Percentiles rank a stretch among this genome's conserved stretches.
Evolutionary conservation across 2,329 filamentous ascomycete genomes (phyloP).

Genomic region (Gyromitra esculenta): DNA sequence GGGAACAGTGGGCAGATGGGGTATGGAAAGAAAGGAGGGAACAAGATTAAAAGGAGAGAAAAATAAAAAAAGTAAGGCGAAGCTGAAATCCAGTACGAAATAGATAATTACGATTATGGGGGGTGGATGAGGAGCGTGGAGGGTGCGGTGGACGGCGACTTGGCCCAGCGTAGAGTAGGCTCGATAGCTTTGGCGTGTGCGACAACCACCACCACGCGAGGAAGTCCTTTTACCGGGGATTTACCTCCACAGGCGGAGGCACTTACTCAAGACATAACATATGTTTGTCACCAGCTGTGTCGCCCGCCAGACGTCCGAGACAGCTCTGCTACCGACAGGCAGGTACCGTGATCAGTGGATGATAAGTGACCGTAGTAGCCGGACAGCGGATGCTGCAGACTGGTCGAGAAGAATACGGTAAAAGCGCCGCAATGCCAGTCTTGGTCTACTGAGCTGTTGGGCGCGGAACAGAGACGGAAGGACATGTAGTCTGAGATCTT

Average conservation of each 20-base stretch:
- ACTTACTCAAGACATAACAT: constrained; percentile 27
- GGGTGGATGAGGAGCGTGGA: constrained; percentile 6
- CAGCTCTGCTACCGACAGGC: background rate
- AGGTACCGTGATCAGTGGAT: background rate
- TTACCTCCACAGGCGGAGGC: constrained; percentile 4
- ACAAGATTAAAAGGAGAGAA: constrained; percentile 32
- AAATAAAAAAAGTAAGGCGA: background rate
- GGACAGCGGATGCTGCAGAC: constrained; percentile 9
- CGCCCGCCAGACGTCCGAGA: constrained; percentile 24
- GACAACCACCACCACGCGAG: constrained; percentile 26
- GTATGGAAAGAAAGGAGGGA: constrained; percentile 16
- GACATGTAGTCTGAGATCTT: constrained; percentile 25
- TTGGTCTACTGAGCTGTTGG: background rate
- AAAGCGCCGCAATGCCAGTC: background rate
- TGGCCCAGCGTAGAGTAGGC: constrained; percentile 15
- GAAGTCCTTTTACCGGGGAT: constrained; percentile 35
- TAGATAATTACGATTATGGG: background rate
- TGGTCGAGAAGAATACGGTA: constrained; percentile 12
- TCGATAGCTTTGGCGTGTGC: constrained; percentile 13
- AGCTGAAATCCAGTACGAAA: constrained; percentile 7
- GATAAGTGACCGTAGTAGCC: constrained; percentile 8
- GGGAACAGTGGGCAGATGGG: constrained; percentile 17
- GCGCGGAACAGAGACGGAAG: background rate
- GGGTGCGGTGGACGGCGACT: constrained; percentile 35
- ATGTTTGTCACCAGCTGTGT: constrained; percentile 22